Conservation (phyloP, 163 green algal genomes). For the Scenedesmus sp. region DNA sequence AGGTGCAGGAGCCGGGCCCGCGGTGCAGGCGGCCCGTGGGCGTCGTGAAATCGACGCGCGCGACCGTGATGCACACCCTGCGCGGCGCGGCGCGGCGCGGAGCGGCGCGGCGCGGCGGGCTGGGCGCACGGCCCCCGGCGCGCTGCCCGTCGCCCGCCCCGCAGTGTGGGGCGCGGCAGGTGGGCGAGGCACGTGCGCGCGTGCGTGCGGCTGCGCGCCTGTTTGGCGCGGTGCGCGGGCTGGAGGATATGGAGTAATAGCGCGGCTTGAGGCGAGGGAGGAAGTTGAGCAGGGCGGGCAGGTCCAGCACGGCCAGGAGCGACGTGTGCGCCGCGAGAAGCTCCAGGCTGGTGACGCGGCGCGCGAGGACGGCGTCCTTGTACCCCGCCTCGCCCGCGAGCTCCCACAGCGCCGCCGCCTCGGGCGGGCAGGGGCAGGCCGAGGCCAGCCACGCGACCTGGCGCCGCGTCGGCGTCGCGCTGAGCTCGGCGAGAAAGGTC, state of each 20-base stretch:
- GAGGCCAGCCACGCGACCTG: conserved; percentile 15
- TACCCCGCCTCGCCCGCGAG: conserved; percentile 26
- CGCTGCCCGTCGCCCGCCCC: too few relatives aligned
- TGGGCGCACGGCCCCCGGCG: too few relatives aligned
- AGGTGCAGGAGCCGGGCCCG: conserved; percentile 65
- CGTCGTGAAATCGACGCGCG: conserved; percentile 59
- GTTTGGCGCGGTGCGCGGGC: too few relatives aligned
- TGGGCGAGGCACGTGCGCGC: too few relatives aligned
- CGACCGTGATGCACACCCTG: conserved; percentile 56
- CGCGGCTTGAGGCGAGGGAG: conserved; percentile 56
- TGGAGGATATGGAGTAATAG: conserved; percentile 95
- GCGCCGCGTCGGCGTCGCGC: conserved; percentile 17
- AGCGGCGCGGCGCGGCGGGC: too few relatives aligned
- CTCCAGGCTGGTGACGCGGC: conserved; percentile 27
- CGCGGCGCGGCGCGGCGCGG: too few relatives aligned
- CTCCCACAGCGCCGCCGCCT: conserved; percentile 2
- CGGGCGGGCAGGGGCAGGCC: conserved; percentile 26
- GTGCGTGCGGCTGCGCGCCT: too few relatives aligned
- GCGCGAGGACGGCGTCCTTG: conserved; percentile 12
- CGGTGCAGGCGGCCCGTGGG: conserved; percentile 72
- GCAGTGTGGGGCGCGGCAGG: too few relatives aligned
- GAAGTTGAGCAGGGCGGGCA: background rate
- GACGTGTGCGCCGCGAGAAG: conserved; percentile 21
- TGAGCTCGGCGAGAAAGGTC: conserved; percentile 31
- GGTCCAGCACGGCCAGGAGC: conserved; percentile 17